phyloP scores from a whole-genome alignment of 257 asterid genomes.

The Solanum infundibuliforme region DNA sequence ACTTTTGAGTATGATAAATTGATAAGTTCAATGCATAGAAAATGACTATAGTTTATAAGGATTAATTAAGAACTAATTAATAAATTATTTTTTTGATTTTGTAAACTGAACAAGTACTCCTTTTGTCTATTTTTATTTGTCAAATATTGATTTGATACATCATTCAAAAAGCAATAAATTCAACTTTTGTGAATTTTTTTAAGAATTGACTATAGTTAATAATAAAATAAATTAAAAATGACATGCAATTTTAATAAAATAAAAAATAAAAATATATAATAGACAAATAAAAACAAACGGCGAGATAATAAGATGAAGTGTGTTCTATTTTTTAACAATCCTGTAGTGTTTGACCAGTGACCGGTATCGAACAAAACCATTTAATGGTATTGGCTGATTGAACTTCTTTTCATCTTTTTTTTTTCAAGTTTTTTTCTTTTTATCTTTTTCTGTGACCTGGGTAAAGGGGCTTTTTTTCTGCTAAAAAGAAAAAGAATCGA shows the following conservation, averaged over 20 bases:
- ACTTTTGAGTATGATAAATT: too few relatives aligned
- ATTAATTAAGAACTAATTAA: too few relatives aligned
- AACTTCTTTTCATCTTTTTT: not conserved
- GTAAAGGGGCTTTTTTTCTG: not conserved
- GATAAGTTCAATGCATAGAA: too few relatives aligned
- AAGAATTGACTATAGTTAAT: too few relatives aligned
- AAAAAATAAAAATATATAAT: not conserved
- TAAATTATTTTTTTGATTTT: too few relatives aligned
- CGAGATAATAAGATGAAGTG: not conserved
- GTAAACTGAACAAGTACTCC: too few relatives aligned
- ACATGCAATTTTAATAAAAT: not conserved
- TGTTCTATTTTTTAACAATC: not conserved
- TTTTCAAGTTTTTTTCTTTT: not conserved
- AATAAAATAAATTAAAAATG: not conserved
- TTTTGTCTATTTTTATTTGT: too few relatives aligned
- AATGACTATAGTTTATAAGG: too few relatives aligned
- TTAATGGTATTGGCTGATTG: not conserved
- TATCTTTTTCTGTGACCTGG: not conserved
- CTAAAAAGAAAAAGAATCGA: not conserved
- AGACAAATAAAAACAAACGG: not conserved
- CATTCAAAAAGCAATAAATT: too few relatives aligned
- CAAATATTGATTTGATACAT: too few relatives aligned
- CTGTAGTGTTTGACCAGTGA: not conserved
- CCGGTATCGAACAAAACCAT: not conserved
- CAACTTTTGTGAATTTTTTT: too few relatives aligned